phyloP scores from a whole-genome alignment of 108 stramenopile species.

The Pseudonitzschia multiseries region DNA sequence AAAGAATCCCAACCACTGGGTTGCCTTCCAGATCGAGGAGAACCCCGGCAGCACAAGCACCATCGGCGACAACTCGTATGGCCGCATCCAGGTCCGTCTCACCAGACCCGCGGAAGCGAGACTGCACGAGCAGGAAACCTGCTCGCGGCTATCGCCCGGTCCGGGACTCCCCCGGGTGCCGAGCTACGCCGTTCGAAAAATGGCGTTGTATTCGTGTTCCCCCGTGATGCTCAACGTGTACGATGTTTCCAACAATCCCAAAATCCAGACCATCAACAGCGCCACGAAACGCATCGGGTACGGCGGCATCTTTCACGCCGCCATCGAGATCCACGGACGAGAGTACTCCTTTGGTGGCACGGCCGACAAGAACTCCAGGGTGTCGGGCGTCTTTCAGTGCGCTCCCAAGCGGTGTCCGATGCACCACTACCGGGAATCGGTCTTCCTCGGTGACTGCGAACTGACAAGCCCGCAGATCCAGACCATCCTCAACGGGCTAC shows the following conservation, averaged over 20 bases:
- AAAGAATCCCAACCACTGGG: conserved; percentile 9
- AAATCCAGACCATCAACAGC: conserved; percentile 16
- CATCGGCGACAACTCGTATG: too few species aligned
- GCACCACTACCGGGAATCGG: conserved; percentile 24
- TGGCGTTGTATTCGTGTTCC: conserved; percentile 11
- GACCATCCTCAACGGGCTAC: conserved; percentile 9
- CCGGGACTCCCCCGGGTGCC: conserved; percentile 1
- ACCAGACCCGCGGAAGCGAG: neutral
- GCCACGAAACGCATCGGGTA: conserved; percentile 10
- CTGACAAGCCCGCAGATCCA: conserved; percentile 1
- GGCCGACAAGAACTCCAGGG: neutral
- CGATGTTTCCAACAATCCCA: conserved; percentile 18
- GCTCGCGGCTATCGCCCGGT: neutral
- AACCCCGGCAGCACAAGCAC: neutral
- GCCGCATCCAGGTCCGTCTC: conserved; percentile 10
- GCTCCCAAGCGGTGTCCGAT: conserved; percentile 27
- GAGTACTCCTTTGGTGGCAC: conserved; percentile 30
- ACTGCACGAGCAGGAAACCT: conserved; percentile 13
- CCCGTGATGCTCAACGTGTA: conserved; percentile 28
- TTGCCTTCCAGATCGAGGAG: neutral
- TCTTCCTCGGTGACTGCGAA: conserved; percentile 30
- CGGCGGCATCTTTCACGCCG: conserved; percentile 27
- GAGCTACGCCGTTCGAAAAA: conserved; percentile 14
- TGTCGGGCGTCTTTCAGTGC: conserved; percentile 22
- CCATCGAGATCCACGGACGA: conserved; percentile 28